Conservation (phyloP, 2,329 filamentous ascomycete species). For the Drechslerella coelobrocha region DNA sequence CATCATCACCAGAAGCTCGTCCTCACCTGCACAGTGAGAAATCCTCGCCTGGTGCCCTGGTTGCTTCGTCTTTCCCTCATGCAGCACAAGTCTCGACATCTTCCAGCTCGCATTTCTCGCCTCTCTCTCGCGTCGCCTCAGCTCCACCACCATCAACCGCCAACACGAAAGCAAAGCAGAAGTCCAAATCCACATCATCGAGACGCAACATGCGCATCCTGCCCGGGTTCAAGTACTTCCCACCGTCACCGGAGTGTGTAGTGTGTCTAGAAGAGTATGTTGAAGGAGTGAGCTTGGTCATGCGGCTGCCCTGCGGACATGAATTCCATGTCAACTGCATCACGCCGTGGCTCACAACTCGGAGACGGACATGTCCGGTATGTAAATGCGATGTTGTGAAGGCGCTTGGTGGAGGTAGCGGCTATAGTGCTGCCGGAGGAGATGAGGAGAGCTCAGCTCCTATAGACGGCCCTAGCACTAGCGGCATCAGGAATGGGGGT, state of each 20-base stretch:
- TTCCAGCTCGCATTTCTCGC: slow-evolving; percentile 56
- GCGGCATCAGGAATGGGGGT: no score
- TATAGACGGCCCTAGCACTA: not conserved
- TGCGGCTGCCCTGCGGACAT: slow-evolving; percentile 96
- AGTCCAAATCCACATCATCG: slow-evolving; percentile 22
- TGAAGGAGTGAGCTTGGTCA: slow-evolving; percentile 90
- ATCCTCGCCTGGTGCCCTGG: slow-evolving; percentile 45
- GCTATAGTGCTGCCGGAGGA: slow-evolving; percentile 20
- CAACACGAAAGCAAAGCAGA: slow-evolving; percentile 22
- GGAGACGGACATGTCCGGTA: slow-evolving; percentile 95
- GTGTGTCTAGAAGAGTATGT: slow-evolving; percentile 97
- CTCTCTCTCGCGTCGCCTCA: slow-evolving; percentile 60
- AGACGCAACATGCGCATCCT: slow-evolving; percentile 42
- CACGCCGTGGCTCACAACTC: slow-evolving; percentile 94
- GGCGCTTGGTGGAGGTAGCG: slow-evolving; percentile 54
- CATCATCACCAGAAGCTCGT: slow-evolving; percentile 60
- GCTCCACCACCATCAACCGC: slow-evolving; percentile 25
- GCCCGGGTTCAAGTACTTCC: slow-evolving; percentile 61
- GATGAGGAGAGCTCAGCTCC: slow-evolving; percentile 29
- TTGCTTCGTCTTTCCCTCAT: slow-evolving; percentile 49
- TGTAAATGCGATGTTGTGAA: slow-evolving; percentile 94
- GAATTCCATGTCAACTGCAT: slow-evolving; percentile 99
- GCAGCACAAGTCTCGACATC: slow-evolving; percentile 56
- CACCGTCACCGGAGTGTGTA: slow-evolving; percentile 79
- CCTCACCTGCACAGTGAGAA: slow-evolving; percentile 52